Conservation (phyloP, 345 rosid genomes). For the Reutealis trisperma region DNA sequence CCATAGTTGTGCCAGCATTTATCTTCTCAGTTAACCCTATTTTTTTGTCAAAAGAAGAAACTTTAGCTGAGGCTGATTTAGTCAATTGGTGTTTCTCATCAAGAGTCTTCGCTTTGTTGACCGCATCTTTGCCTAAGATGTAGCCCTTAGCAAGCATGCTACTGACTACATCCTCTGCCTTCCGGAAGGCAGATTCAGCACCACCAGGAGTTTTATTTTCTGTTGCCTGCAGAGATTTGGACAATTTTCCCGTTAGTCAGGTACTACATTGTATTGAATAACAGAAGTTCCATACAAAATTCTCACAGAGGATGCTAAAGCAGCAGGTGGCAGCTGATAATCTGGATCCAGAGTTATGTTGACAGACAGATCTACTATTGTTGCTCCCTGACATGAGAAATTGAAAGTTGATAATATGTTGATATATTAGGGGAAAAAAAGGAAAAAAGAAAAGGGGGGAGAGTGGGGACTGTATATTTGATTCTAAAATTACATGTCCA, state of each 20-base stretch:
- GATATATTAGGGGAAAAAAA: neutral
- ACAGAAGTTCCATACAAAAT: slow-evolving; percentile 9
- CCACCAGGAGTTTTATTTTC: slow-evolving; percentile 53
- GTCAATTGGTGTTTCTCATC: slow-evolving; percentile 93
- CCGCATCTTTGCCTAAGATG: slow-evolving; percentile 86
- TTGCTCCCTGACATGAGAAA: slow-evolving; percentile 72
- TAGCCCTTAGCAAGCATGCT: slow-evolving; percentile 94
- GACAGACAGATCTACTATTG: slow-evolving; percentile 82
- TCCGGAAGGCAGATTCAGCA: slow-evolving; percentile 63
- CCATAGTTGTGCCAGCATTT: slow-evolving; percentile 66
- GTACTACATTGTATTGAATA: neutral
- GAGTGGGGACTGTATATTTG: neutral
- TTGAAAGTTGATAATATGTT: neutral
- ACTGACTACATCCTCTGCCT: slow-evolving; percentile 90
- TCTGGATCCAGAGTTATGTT: slow-evolving; percentile 65
- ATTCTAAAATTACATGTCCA: neutral
- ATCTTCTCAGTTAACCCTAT: slow-evolving; percentile 84
- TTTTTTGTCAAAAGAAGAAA: slow-evolving; percentile 77
- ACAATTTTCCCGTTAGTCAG: slow-evolving; percentile 12
- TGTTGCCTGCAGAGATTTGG: slow-evolving; percentile 40
- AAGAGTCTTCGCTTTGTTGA: slow-evolving; percentile 75
- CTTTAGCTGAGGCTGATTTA: slow-evolving; percentile 87
- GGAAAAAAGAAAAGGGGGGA: neutral
- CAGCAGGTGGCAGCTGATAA: slow-evolving; percentile 78
- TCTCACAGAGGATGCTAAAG: slow-evolving; percentile 61